phyloP scores from a whole-genome alignment of 805 yeast species.

The Yarrowia sp. region DNA sequence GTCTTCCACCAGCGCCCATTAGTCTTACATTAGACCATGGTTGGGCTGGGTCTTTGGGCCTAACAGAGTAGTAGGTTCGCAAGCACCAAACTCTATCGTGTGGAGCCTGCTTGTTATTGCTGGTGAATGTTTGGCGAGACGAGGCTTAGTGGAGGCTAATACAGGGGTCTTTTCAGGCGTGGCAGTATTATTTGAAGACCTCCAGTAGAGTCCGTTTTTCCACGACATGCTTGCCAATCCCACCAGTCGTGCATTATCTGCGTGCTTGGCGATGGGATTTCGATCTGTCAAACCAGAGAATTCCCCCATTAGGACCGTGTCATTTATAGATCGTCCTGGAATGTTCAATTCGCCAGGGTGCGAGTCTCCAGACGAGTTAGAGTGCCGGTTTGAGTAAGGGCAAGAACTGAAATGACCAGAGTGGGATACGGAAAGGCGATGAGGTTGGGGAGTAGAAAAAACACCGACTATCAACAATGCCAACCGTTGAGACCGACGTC shows the following conservation, averaged over 20 bases:
- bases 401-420: constrained; percentile 2
- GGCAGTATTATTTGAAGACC: background rate
- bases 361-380: too few species aligned
- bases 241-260: too few species aligned
- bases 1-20: background rate
- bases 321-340: too few species aligned
- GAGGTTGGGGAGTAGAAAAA: too few species aligned
- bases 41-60: constrained; percentile 22
- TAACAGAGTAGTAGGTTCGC: constrained; percentile 15
- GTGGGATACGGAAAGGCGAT: background rate
- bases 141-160: constrained; percentile 2
- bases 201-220: too few species aligned
- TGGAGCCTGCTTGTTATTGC: constrained; percentile 17
- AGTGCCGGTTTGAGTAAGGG: background rate
- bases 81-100: constrained; percentile 21
- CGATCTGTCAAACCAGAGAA: too few species aligned
- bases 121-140: constrained; percentile 26
- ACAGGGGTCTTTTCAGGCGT: constrained; percentile 1
- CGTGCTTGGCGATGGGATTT: too few species aligned
- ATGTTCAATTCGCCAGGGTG: too few species aligned
- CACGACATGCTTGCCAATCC: too few species aligned
- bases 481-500: too few species aligned
- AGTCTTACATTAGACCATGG: constrained; percentile 15
- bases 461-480: background rate
- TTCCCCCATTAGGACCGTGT: too few species aligned